Percentiles rank a stretch among this genome's conserved stretches.
phyloP scores from a whole-genome alignment of 192 early-diverging fungal genomes.

The Backusella psychrophila region DNA sequence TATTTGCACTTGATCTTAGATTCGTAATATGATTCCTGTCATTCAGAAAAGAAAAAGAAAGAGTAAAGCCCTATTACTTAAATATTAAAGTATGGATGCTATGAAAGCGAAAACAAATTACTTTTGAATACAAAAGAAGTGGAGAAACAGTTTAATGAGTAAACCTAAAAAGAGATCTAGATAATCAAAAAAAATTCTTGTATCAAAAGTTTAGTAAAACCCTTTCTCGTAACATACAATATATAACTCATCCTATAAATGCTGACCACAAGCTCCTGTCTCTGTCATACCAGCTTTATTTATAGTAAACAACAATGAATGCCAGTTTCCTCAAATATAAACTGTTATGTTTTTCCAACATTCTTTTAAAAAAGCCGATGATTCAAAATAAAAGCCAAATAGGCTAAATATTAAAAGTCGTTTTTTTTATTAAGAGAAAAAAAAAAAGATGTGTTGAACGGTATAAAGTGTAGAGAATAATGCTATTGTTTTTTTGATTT shows the following conservation, averaged over 20 bases:
- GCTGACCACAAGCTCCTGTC: background rate
- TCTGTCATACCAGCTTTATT: background rate
- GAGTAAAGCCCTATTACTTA: background rate
- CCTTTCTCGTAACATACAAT: background rate
- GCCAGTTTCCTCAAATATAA: background rate
- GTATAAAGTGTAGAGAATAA: background rate
- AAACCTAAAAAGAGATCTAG: background rate
- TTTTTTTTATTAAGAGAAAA: conserved; percentile 2
- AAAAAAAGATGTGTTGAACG: background rate
- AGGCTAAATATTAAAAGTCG: background rate
- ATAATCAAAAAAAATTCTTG: background rate
- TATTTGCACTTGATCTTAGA: background rate
- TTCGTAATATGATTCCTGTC: background rate
- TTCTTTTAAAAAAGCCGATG: background rate
- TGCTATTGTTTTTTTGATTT: conserved; percentile 5
- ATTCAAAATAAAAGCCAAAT: background rate
- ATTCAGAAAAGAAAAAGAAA: background rate
- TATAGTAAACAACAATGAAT: background rate
- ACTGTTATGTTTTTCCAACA: background rate
- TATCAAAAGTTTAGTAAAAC: background rate
- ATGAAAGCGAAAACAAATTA: background rate
- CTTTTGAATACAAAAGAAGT: background rate
- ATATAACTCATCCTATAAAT: background rate
- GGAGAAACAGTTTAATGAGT: background rate
- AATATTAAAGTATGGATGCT: background rate